phyloP scores from a whole-genome alignment of 2,329 filamentous ascomycete species.

The Alternaria novae-zelandiae region DNA sequence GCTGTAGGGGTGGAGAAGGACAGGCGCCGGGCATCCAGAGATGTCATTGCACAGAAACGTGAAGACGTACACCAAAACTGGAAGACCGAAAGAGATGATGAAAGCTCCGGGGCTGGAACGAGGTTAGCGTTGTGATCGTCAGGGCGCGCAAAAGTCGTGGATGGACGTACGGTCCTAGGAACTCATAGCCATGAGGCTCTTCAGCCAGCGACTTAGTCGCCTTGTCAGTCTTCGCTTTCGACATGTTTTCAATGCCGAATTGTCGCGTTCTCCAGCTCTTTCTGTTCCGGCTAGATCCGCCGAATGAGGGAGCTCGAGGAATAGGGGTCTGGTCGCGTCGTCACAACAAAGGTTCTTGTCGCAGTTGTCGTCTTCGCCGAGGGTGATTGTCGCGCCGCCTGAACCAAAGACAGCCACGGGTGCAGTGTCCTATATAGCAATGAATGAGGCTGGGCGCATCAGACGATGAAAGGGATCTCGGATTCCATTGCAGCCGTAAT shows the following conservation, averaged over 20 bases:
- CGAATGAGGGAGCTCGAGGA: slow-evolving; percentile 9
- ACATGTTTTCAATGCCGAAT: slow-evolving; percentile 24
- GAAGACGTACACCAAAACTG: slow-evolving; percentile 77
- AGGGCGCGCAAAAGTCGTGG: neutral
- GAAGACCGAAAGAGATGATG: slow-evolving; percentile 79
- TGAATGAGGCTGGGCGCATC: slow-evolving; percentile 12
- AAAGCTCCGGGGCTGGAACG: slow-evolving; percentile 73
- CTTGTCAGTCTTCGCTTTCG: slow-evolving; percentile 28
- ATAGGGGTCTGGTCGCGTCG: slow-evolving; percentile 22
- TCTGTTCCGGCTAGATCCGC: neutral
- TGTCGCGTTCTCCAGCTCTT: slow-evolving; percentile 9
- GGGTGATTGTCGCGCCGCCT: slow-evolving; percentile 5
- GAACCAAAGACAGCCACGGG: neutral
- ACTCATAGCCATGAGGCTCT: slow-evolving; percentile 49
- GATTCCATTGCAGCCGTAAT: slow-evolving; percentile 23
- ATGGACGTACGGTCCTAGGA: slow-evolving; percentile 48
- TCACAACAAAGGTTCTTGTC: neutral
- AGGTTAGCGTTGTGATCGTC: slow-evolving; percentile 16
- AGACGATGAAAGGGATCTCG: slow-evolving; percentile 25
- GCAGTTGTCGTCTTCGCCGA: neutral
- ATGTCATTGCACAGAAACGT: slow-evolving; percentile 91
- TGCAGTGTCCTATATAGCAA: slow-evolving; percentile 15
- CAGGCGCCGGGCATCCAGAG: slow-evolving; percentile 87
- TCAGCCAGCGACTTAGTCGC: slow-evolving; percentile 22
- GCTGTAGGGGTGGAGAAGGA: slow-evolving; percentile 73